Percentiles rank a stretch among this genome's conserved stretches.
phyloP scores from a whole-genome alignment of 495 filamentous ascomycete genomes.

The Paragyromitra xinjiangensis region DNA sequence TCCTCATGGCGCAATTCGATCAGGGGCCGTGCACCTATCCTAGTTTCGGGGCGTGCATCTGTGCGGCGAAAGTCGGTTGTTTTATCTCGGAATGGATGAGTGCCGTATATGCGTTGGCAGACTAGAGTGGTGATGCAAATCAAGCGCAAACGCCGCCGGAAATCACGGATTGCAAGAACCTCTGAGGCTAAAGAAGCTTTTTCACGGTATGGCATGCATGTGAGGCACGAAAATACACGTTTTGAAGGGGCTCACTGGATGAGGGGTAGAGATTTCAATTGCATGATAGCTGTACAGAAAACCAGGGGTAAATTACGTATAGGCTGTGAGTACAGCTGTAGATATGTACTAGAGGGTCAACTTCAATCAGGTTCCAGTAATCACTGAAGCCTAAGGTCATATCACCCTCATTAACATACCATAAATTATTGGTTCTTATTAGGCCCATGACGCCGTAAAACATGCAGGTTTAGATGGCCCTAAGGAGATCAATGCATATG shows the following conservation, averaged over 20 bases:
- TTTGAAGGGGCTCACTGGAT: conserved; percentile 10
- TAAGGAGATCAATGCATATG: background rate
- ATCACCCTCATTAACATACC: conserved; percentile 15
- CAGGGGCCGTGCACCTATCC: conserved; percentile 44
- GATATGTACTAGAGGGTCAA: conserved; percentile 7
- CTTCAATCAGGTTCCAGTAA: conserved; percentile 13
- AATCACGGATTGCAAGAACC: conserved; percentile 28
- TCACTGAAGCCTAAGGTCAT: conserved; percentile 1
- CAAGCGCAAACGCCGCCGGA: conserved; percentile 40
- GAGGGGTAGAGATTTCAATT: conserved; percentile 23
- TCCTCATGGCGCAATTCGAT: conserved; percentile 50
- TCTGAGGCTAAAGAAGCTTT: conserved; percentile 47
- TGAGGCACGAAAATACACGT: conserved; percentile 11
- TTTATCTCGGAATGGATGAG: conserved; percentile 43
- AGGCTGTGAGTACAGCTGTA: background rate
- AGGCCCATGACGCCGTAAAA: background rate
- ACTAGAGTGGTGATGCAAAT: conserved; percentile 18
- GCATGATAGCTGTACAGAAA: background rate
- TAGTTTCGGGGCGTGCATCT: conserved; percentile 19
- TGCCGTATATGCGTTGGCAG: conserved; percentile 41
- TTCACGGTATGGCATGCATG: conserved; percentile 27
- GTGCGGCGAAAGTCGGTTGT: conserved; percentile 36
- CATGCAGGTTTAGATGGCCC: background rate
- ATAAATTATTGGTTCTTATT: too few relatives aligned
- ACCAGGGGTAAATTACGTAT: conserved; percentile 14